A percentile compares a stretch with the other conserved stretches of the same genome.
These are phyloP conservation scores for Elasticomyces elasticus DNA, from an alignment of 495 filamentous ascomycete species.

Conservation along the genomic window DNA sequence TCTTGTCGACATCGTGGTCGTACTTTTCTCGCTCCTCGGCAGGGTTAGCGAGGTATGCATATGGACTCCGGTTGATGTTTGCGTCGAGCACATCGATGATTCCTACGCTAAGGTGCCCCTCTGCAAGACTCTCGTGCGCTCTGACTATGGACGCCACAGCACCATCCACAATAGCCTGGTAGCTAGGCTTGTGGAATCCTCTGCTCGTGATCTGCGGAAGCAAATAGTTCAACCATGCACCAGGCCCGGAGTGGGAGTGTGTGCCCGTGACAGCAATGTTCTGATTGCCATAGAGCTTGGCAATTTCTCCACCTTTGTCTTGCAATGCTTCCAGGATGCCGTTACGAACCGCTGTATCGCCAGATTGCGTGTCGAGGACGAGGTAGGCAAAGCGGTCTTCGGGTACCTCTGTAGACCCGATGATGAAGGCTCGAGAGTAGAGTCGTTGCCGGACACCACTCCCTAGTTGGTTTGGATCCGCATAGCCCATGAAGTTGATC, in stretches of 20 bases:
- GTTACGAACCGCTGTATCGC: constrained; percentile 82
- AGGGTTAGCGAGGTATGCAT: constrained; percentile 85
- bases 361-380: constrained; percentile 77
- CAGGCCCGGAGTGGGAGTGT: constrained; percentile 87
- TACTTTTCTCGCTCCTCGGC: constrained; percentile 66
- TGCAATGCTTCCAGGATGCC: constrained; percentile 68
- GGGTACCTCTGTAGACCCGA: constrained; percentile 56
- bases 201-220: constrained; percentile 86
- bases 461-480: constrained; percentile 74
- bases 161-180: constrained; percentile 82
- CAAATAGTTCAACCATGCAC: constrained; percentile 92
- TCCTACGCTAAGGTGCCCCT: constrained; percentile 63
- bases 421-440: constrained; percentile 83
- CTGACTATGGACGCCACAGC: constrained; percentile 68
- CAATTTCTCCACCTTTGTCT: constrained; percentile 56
- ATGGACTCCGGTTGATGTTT: constrained; percentile 85
- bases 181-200: constrained; percentile 83
- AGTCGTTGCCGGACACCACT: constrained; percentile 81
- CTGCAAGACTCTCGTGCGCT: constrained; percentile 65
- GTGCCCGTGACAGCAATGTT: constrained; percentile 91
- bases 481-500: constrained; percentile 88
- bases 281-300: constrained; percentile 57
- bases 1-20: constrained; percentile 71
- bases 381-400: constrained; percentile 77
- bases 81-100: constrained; percentile 66